Evolutionary conservation across 805 yeast genomes (phyloP), one percentile per base, ranked within the genome.

Genomic region (Cyberlindnera petersonii): DNA sequence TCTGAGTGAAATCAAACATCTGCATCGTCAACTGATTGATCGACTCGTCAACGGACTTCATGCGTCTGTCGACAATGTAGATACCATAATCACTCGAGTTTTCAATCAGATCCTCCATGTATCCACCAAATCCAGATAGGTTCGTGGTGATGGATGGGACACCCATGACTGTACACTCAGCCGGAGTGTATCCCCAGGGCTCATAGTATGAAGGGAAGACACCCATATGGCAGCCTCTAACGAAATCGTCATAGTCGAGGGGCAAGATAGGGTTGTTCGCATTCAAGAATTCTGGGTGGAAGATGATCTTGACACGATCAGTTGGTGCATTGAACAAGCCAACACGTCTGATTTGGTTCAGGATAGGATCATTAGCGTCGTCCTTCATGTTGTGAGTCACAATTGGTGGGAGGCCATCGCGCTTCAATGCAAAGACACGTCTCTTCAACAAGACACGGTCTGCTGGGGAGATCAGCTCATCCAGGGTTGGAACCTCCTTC

Each of bases 121-220:
- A 91, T 50, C 98, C 94, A 35, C 98, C 98, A 59, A 91, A 91
- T 1, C 98, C 98, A 3, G 96, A 86, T 44, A 91, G 68, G 61
- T 91, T 91, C 29, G 98, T 91, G 9, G 98, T 91, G 56, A 91
- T 86, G 6, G 96, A 86, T 14, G 98, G 98, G 43, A 93, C 95
- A 40, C 98, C 98, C 98, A 91, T 91, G 18, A 93, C 98, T 0
- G 98, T 91, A 69, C 98, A 93, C 63, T 91, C 98, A 8, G 98
- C 98, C 4, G 98, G 98, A 3, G 98, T 91, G 64, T 91, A 91
- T 27, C 98, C 98, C 98, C 98, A 91, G 4, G 98, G 98, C 66
- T 91, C 98, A 60, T 91, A 91, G 66, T 91, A 91, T 0, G 96
- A 87, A 35, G 98, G 98, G 81, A 91, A 91, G 36, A 91, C 96